These are phyloP conservation scores for Dianthus caryophyllus DNA, from an alignment of 148 eudicot species.

Conservation along the genomic window DNA sequence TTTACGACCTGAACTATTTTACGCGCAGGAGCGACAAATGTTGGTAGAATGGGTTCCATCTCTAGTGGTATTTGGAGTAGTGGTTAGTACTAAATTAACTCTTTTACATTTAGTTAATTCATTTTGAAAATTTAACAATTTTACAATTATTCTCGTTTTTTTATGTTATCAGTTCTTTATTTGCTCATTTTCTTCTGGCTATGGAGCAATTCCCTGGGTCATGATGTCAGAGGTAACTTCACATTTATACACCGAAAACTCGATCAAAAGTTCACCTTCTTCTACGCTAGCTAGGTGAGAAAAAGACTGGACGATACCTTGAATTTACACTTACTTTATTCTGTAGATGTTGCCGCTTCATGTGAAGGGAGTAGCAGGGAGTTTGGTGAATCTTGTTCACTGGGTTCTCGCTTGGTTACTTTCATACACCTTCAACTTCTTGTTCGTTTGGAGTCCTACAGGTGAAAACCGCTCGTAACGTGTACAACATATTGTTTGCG, in stretches of 20 bases:
- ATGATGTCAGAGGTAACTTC: constrained; percentile 27
- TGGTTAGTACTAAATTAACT: constrained; percentile 13
- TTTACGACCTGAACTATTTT: background rate
- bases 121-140: background rate
- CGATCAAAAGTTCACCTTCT: too few relatives aligned
- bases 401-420: constrained; percentile 45
- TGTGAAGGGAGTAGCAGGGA: constrained; percentile 40
- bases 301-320: background rate
- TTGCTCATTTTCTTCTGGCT: constrained; percentile 21
- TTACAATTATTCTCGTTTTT: background rate
- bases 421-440: constrained; percentile 43
- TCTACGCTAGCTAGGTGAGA: too few relatives aligned
- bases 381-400: constrained; percentile 33
- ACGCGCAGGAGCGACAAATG: constrained; percentile 13
- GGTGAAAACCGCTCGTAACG: constrained; percentile 5
- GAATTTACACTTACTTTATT: background rate
- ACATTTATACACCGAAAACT: too few relatives aligned
- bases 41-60: constrained; percentile 28
- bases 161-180: constrained; percentile 13
- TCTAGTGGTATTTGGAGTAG: constrained; percentile 25
- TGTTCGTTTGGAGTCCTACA: constrained; percentile 33
- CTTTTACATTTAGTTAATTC: background rate
- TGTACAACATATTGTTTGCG: too few relatives aligned
- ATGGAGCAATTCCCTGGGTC: constrained; percentile 28
- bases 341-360: constrained; percentile 38